Evolutionary conservation across 768 basidiomycete genomes (phyloP).

Genomic region (Galerina marginata): DNA sequence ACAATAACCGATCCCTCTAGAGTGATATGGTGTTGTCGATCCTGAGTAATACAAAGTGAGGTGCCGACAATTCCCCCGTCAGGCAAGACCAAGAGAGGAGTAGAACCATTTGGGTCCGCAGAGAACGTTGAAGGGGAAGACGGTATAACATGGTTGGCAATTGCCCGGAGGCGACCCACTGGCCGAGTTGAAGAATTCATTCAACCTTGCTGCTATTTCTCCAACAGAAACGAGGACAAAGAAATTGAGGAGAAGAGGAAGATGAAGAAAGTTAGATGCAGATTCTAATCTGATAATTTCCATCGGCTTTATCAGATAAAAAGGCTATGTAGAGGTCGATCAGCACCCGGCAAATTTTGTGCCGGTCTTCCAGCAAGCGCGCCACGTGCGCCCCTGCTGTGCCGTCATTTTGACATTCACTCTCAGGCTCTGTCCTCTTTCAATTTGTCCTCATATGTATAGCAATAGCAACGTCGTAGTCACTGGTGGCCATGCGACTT

Average conservation of each 20-base stretch:
- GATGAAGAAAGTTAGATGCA: not conserved
- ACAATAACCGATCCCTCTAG: constrained; percentile 28
- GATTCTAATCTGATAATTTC: constrained; percentile 8
- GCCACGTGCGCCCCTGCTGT: too few species aligned
- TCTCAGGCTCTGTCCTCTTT: too few species aligned
- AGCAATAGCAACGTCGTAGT: too few species aligned
- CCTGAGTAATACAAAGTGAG: constrained; percentile 8
- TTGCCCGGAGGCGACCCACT: constrained; percentile 27
- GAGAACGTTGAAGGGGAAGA: not conserved
- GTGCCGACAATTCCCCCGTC: constrained; percentile 30
- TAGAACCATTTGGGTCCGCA: constrained; percentile 7
- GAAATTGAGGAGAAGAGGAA: not conserved
- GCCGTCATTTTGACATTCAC: too few species aligned
- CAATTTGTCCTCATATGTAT: too few species aligned
- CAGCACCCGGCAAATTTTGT: too few species aligned
- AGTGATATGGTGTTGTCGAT: constrained; percentile 22
- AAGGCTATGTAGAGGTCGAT: too few species aligned
- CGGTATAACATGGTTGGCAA: constrained; percentile 25
- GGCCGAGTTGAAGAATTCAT: constrained; percentile 10
- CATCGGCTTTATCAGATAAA: constrained; percentile 5
- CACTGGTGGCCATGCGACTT: too few species aligned
- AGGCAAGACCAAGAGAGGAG: constrained; percentile 33
- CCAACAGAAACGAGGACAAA: not conserved
- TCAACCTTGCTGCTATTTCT: not conserved
- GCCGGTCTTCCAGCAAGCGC: too few species aligned